Base-by-base conservation (phyloP, 495 filamentous ascomycete genomes). In the Viridothelium virens region DNA sequence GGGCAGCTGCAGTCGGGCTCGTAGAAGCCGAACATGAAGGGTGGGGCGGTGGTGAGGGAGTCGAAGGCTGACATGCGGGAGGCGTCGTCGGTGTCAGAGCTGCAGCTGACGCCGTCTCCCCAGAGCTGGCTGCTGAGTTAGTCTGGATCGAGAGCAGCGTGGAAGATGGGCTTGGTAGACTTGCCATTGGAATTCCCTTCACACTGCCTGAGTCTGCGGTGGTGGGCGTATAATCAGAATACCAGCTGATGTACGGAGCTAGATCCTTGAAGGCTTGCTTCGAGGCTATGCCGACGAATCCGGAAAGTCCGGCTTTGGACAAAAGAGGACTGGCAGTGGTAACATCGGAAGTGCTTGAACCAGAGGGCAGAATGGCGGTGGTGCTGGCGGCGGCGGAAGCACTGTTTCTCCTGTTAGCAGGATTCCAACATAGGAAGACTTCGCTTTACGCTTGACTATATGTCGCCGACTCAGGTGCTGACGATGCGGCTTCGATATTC, bases 11-110 rank as follows among this genome's bases (percentile, higher is more conserved):
- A 73, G 62, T 74, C 71, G n/a, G 71, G 73, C 48, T 74, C 70
- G 65, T 74, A 70, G 68, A 72, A 74, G 2, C 73, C 73, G 64
- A 74, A 69, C 70, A 73, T 70, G 63, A 72, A 73, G 1, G 38
- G 38, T 10, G 73, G 71, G 36, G 62, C 59, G 12, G 61, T 56
- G 38, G 62, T 39, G 5, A 74, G 38, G 12, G n/a, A 18, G 9
- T 68, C 61, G 62, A 70, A 74, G 56, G 70, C 64, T 6, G 5
- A 41, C 34, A 72, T 66, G 53, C 73, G 67, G 38, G 67, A 61
- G 16, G 63, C 66, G 53, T 63, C 39, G 18, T n/a, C 61, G 38
- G 62, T 18, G 39, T 41, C 48, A n/a, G 62, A 66, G 33, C 38
- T n/a, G 36, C 69, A 59, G 18, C 53, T 59, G 25, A 34, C 31